Base-by-base conservation (phyloP, 768 basidiomycete species). In the Cubamyces sp. region DNA sequence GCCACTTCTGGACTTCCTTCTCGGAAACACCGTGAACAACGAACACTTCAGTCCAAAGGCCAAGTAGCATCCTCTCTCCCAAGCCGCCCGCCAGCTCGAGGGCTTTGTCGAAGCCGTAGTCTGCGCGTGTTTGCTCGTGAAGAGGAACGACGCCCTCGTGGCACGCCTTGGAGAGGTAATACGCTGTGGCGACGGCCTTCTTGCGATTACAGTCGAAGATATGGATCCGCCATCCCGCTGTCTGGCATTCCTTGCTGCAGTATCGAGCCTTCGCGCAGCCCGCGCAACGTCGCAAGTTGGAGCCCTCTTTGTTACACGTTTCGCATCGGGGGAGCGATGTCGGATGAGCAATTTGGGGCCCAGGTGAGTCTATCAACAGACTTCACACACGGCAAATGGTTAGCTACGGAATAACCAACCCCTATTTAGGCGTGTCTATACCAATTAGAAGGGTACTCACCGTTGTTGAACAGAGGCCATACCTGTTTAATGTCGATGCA, bases 21-120 rank as follows among this genome's bases (percentile, higher is more conserved):
- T 75, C 60, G 11, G 76, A 60, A 0, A 56, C 60, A 6, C 69
- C 49, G 21, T n/a, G 45, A 30, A n/a, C 8, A 14, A 57, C 16
- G 8, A 77, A 65, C 6, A 78, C 65, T 6, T 73, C 75, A 7
- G 66, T 66, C 28, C 77, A 78, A 23, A 79, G 57, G 8, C 74
- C 77, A 8, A 77, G 57, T 11, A 78, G 66, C 11, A 67, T 69
- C 7, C 9, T 51, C 30, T 51, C 28, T 18, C 46, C 40, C 41
- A 2, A 2, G 26, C 54, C 61, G 3, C 70, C 64, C 21, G 64
- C 51, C 1, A 55, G 16, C 3, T 65, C 60, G 18, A 67, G 41
- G 1, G 69, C 71, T 12, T 67, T 66, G 3, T 53, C 41, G 47
- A 79, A 78, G 3, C 78, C 77, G 53, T 74, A 79, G 54, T 78